phyloP scores from a whole-genome alignment of 2,329 filamentous ascomycete genomes.

The Penicillium sp. region DNA sequence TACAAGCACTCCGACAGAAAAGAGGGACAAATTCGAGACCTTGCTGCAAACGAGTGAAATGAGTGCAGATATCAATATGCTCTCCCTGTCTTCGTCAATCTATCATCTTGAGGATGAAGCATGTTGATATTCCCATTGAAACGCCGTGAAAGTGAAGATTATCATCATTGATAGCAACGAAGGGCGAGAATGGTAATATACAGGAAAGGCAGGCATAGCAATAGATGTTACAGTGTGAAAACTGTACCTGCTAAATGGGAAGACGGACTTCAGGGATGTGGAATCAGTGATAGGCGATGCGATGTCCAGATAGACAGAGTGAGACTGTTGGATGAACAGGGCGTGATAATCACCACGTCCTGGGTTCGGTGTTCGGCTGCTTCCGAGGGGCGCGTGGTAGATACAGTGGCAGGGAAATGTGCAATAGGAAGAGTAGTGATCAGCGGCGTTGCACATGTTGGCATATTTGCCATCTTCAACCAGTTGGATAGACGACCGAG shows the following conservation, averaged over 20 bases:
- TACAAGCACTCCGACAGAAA: conserved; percentile 5
- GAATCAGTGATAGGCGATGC: not conserved
- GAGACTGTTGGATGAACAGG: conserved; percentile 10
- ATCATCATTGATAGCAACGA: conserved; percentile 1
- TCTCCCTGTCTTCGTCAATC: conserved; percentile 5
- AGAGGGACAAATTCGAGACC: conserved; percentile 6
- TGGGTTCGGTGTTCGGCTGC: conserved; percentile 18
- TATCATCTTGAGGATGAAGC: conserved; percentile 5
- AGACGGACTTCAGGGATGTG: conserved; percentile 5
- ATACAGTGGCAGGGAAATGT: too few species aligned
- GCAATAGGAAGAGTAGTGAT: not conserved
- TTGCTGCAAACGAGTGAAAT: conserved; percentile 6
- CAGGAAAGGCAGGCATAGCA: conserved; percentile 4
- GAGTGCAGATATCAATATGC: not conserved
- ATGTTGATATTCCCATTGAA: conserved; percentile 6
- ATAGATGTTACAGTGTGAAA: conserved; percentile 1
- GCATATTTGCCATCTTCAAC: not conserved
- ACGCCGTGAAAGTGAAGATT: not conserved
- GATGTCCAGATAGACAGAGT: not conserved
- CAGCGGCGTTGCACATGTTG: not conserved
- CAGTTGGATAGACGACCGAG: not conserved
- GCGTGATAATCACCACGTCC: not conserved
- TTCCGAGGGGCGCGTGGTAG: conserved; percentile 11
- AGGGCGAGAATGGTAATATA: not conserved
- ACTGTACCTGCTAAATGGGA: conserved; percentile 10